Base-by-base conservation (phyloP, 1,284 basidiomycete species). In the Phylloboletellus chloephorus region DNA sequence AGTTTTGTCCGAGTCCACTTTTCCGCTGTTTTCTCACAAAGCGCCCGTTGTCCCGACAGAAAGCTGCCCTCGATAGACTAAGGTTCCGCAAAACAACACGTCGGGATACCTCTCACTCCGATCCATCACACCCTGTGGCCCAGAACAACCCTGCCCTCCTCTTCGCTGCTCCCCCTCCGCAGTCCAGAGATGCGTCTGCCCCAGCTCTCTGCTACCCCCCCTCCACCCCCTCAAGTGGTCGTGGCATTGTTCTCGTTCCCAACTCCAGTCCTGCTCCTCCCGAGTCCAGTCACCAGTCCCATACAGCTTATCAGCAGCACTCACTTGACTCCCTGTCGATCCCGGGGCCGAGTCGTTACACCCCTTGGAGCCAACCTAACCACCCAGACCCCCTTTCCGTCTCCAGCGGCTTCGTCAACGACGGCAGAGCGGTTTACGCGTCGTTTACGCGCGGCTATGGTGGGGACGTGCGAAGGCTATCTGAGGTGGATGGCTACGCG, bases 221-320 rank as follows among this genome's bases (percentile, higher is more conserved):
- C 17, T 48, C 67, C 33, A 61, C 67, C 25, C 56, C 60, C 3
- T 60, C 68, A 21, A 53, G 67, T 29, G 20, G 42, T 30, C 53
- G 41, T 16, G 76, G 74, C 56, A 75, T 66, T 39, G 63, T 88
- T 38, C 76, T 88, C 39, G 82, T 84, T 20, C 84, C 84, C 23
- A 82, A 72, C 63, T 88, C 86, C 41, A 87, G 82, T 52, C 82
- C 83, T 32, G 53, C 72, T 21, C 52, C 54, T 22, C 58, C 68
- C 30, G 73, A 79, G 37, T 41, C 41, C 3, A 53, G 59, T 34
- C 52, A 58, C 50, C 63, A 56, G 9, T 39, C 64, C 26, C 65
- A 75, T 59, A 61, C 59, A 10, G 52, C 67, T 13, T 63, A 68
- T 48, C 55, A 54, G 24, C 59, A 64, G 7, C 48, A 53, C 34